Conservation (phyloP, 257 asterid species). For the Salvia rosmarinus region DNA sequence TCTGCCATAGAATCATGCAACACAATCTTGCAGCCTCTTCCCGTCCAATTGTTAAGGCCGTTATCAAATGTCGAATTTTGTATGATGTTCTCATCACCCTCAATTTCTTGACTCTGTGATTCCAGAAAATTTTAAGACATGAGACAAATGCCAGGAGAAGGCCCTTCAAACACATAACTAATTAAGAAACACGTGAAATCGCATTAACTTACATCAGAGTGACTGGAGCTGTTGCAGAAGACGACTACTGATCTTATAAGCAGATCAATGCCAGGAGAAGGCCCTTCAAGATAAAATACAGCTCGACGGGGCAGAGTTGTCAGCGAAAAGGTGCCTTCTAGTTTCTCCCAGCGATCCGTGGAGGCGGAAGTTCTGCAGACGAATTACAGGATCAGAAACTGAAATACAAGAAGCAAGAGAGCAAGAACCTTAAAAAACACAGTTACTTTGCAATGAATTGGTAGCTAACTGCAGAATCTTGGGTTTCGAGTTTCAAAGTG, state of each 20-base stretch:
- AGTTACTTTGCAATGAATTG: slow-evolving; percentile 68
- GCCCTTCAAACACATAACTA: too few species aligned
- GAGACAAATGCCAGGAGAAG: too few species aligned
- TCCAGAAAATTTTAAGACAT: too few species aligned
- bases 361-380: slow-evolving; percentile 55
- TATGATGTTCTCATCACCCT: slow-evolving; percentile 62
- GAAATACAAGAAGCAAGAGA: slow-evolving; percentile 14
- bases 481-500: slow-evolving; percentile 63
- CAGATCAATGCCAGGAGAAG: slow-evolving; percentile 68
- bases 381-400: slow-evolving; percentile 30
- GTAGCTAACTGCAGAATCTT: slow-evolving; percentile 51
- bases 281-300: slow-evolving; percentile 73
- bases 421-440: neutral
- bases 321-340: slow-evolving; percentile 69
- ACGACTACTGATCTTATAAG: slow-evolving; percentile 61
- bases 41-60: slow-evolving; percentile 74
- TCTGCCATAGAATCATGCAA: slow-evolving; percentile 68
- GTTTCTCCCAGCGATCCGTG: slow-evolving; percentile 58
- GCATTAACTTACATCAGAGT: slow-evolving; percentile 49
- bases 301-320: slow-evolving; percentile 58
- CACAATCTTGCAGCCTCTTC: slow-evolving; percentile 77
- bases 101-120: slow-evolving; percentile 41
- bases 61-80: slow-evolving; percentile 67
- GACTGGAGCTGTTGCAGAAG: slow-evolving; percentile 41
- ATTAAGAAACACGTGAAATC: too few species aligned